These are phyloP conservation scores for Erucastrum elatum DNA, from an alignment of 345 rosid genomes.

Conservation along the genomic window DNA sequence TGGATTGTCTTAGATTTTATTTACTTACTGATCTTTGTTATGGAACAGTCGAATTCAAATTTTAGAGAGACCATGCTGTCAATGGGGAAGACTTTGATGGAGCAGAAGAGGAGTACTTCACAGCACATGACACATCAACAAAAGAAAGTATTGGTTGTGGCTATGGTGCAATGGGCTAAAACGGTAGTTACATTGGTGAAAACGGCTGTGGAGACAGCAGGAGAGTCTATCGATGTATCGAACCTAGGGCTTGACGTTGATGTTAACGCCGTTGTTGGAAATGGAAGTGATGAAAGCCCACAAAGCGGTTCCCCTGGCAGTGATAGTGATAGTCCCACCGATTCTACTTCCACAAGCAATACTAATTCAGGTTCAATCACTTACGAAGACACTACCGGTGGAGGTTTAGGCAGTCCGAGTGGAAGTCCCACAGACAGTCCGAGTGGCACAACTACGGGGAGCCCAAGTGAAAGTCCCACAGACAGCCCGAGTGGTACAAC, in stretches of 20 bases:
- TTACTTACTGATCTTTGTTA: background rate
- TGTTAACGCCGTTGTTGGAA: background rate
- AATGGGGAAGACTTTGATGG: conserved; percentile 31
- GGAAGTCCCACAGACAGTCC: background rate
- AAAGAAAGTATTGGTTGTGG: conserved; percentile 2
- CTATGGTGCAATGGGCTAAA: conserved; percentile 29
- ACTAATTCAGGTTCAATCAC: background rate
- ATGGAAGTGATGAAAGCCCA: background rate
- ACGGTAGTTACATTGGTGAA: background rate
- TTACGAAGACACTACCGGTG: background rate
- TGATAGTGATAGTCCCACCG: no score
- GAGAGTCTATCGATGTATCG: conserved; percentile 14
- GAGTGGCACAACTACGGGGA: background rate
- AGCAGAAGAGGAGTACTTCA: conserved; percentile 27
- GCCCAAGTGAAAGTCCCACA: background rate
- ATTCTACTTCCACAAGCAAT: background rate
- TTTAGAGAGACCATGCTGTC: conserved; percentile 14
- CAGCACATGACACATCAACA: background rate
- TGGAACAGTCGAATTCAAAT: background rate
- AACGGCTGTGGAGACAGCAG: background rate
- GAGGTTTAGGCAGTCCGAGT: conserved; percentile 1
- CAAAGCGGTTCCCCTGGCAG: background rate
- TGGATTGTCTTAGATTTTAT: background rate
- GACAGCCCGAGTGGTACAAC: no score
- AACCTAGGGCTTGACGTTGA: conserved; percentile 32